Evolutionary conservation across 2,329 filamentous ascomycete species (phyloP).

Genomic region (Penicillium sp.): DNA sequence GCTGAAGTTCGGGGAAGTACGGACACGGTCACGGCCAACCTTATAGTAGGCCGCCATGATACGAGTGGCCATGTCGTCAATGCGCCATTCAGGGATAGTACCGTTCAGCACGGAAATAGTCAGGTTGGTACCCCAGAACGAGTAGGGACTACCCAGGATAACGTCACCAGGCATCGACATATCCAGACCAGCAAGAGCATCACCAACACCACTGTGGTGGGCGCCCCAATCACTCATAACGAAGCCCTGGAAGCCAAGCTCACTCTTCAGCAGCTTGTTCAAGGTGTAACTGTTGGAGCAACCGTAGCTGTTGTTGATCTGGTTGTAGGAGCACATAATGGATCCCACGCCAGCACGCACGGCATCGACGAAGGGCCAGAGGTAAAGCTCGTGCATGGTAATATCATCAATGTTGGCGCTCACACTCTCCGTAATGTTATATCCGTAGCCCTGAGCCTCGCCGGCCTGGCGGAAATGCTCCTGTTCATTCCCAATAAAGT

Average conservation of each 20-base stretch:
- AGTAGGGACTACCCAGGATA: conserved; percentile 68
- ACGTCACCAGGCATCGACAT: conserved; percentile 88
- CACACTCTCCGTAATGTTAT: conserved; percentile 61
- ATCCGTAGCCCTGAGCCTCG: conserved; percentile 61
- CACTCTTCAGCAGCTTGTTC: conserved; percentile 65
- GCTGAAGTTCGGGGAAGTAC: conserved; percentile 73
- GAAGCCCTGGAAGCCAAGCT: conserved; percentile 76
- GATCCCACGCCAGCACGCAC: conserved; percentile 65
- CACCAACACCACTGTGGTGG: conserved; percentile 69
- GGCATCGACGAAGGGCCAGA: conserved; percentile 70
- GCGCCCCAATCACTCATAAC: conserved; percentile 74
- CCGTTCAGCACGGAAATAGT: conserved; percentile 87
- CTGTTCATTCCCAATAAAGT: conserved; percentile 74
- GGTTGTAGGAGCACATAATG: conserved; percentile 74
- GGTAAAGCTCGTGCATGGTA: conserved; percentile 64
- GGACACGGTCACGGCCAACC: conserved; percentile 56
- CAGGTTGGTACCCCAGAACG: conserved; percentile 84
- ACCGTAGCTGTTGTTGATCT: conserved; percentile 67
- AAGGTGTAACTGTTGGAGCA: conserved; percentile 65
- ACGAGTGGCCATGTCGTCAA: conserved; percentile 90
- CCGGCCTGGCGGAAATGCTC: conserved; percentile 66
- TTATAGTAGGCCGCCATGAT: conserved; percentile 69
- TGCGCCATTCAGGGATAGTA: conserved; percentile 79
- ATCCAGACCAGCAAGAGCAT: conserved; percentile 70
- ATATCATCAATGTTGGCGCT: conserved; percentile 65